Base-by-base conservation (phyloP, 345 rosid genomes). In the Arabis hirsuta region DNA sequence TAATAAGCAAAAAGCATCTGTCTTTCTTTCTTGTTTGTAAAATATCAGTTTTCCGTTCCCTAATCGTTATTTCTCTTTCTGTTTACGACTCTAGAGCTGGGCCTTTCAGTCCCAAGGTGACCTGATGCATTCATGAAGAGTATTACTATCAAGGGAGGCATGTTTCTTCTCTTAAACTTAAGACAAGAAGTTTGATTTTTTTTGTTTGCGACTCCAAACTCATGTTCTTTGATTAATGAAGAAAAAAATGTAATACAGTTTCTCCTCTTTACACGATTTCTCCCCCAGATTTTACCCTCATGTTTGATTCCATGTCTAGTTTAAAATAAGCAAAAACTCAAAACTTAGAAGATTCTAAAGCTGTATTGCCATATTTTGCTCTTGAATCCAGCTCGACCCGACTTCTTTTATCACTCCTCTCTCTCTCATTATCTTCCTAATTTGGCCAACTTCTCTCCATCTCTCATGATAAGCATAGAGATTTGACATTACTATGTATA, bases 61-160 rank as follows among this genome's bases (percentile, higher is more conserved):
- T 71, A 76, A 57, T 41, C 38, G 0, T 9, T 29, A 14, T 39
- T 34, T 50, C 72, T 59, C 72, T 63, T 65, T 55, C 13, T 67
- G 50, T 80, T 72, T 72, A 42, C 81, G 68, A 48, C 53, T 72
- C 39, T 81, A 91, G 97, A 84, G 90, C 79, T 86, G 69, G 97
- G 98, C 62, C 83, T 83, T 73, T 87, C 92, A 1, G 93, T 83
- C 62, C 97, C 95, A 76, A 94, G 98, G 95, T 94, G 96, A 90
- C 82, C 29, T 60, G 67, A 61, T 72, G 38, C 68, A 44, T 67
- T 42, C 68, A 69, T 38, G 80, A 69, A 20, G 59, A 81, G 58
- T 65, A 56, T 56, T 67, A 20, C 71, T 57, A 74, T 75, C 66
- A 72, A 59, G 31, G 83, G 79, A 54, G 83, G 51, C 71, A 51